Evolutionary conservation across 1,284 basidiomycete species (phyloP).

Genomic region (Pseudozyma thailandica): DNA sequence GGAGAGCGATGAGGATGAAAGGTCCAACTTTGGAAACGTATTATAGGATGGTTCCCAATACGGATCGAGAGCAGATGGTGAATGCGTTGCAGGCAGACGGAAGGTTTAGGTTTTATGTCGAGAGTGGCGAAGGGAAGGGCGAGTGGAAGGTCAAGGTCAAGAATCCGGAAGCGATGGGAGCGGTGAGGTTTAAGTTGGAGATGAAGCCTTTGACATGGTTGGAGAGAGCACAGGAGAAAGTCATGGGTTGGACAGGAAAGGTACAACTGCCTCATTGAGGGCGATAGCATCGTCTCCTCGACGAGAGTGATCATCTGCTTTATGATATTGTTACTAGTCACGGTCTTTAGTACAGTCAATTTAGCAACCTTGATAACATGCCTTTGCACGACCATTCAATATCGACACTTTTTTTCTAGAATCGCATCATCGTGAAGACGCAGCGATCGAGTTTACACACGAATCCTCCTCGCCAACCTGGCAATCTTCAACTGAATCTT

Average conservation of each 20-base stretch:
- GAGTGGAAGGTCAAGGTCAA: conserved; percentile 11
- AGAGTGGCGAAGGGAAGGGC: background rate
- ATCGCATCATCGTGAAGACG: too few relatives aligned
- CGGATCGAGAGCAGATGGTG: conserved; percentile 1
- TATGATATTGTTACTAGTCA: too few relatives aligned
- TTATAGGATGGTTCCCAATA: background rate
- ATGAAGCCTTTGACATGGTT: background rate
- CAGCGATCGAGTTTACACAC: too few relatives aligned
- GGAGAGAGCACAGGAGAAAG: background rate
- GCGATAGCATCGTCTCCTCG: background rate
- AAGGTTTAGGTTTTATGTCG: conserved; percentile 9
- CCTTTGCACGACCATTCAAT: too few relatives aligned
- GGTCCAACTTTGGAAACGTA: background rate
- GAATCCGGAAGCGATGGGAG: background rate
- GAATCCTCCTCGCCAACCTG: too few relatives aligned
- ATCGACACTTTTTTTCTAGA: too few relatives aligned
- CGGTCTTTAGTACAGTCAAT: too few relatives aligned
- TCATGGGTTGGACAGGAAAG: background rate
- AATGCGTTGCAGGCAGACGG: conserved; percentile 11
- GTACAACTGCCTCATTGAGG: background rate
- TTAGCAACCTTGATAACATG: too few relatives aligned
- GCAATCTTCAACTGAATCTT: too few relatives aligned
- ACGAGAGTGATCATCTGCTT: too few relatives aligned
- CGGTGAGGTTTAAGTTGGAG: background rate
- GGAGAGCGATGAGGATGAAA: background rate